phyloP scores from a whole-genome alignment of 805 yeast genomes.

The Wickerhamiella bombiphila region DNA sequence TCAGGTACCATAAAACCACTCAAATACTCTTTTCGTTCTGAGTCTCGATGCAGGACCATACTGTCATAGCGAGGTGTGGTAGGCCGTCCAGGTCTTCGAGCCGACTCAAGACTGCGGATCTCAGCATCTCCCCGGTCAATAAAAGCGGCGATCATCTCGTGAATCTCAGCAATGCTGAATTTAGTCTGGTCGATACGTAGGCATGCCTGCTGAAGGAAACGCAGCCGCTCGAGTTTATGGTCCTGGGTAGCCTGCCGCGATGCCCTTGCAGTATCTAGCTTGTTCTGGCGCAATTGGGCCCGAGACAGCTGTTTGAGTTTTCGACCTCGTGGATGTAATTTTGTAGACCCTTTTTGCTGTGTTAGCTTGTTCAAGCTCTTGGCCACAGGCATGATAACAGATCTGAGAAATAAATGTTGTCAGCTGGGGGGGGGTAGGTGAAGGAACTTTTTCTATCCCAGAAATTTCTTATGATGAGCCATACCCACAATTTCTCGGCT shows the following conservation, averaged over 20 bases:
- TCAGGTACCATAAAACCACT: constrained; percentile 66
- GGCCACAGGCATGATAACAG: constrained; percentile 51
- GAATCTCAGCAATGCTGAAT: constrained; percentile 46
- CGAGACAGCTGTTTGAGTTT: constrained; percentile 71
- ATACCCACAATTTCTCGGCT: no score
- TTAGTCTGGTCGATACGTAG: constrained; percentile 16
- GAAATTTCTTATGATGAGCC: no score
- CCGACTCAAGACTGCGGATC: constrained; percentile 40
- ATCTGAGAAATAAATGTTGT: no score
- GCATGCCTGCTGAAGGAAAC: constrained; percentile 10
- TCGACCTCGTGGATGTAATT: constrained; percentile 72
- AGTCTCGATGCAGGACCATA: constrained; percentile 44
- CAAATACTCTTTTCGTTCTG: constrained; percentile 45
- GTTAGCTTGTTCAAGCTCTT: constrained; percentile 53
- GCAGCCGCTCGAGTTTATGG: constrained; percentile 14
- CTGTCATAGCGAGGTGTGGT: constrained; percentile 53
- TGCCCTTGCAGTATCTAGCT: constrained; percentile 45
- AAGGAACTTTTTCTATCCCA: no score
- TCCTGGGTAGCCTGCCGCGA: constrained; percentile 36
- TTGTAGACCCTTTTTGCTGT: constrained; percentile 38
- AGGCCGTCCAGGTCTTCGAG: constrained; percentile 83
- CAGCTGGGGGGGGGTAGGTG: not conserved
- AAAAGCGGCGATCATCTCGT: constrained; percentile 41
- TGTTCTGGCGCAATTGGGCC: constrained; percentile 75
- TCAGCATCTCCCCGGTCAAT: constrained; percentile 65